Evolutionary conservation across 1,284 basidiomycete genomes (phyloP).

Genomic region (Chalciporus sp.): DNA sequence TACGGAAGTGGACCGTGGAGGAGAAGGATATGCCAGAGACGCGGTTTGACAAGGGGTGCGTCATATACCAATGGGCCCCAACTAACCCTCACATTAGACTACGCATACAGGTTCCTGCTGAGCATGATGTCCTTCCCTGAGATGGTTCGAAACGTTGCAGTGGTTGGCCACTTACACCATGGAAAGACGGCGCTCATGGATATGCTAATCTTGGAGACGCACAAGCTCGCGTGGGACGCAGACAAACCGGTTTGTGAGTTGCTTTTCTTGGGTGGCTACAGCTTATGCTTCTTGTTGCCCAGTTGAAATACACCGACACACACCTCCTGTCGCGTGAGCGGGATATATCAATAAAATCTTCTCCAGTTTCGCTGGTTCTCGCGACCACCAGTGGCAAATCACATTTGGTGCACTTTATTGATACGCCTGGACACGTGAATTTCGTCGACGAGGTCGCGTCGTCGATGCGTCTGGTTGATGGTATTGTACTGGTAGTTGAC

Average conservation of each 20-base stretch:
- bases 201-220: conserved; percentile 96
- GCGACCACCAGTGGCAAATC: conserved; percentile 91
- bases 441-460: conserved; percentile 97
- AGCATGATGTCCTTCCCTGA: conserved; percentile 92
- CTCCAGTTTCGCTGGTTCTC: conserved; percentile 93
- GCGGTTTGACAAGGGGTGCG: conserved; percentile 91
- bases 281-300: conserved; percentile 15
- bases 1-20: conserved; percentile 88
- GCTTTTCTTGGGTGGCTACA: conserved; percentile 17
- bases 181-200: conserved; percentile 98
- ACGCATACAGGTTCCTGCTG: conserved; percentile 75
- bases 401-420: conserved; percentile 90
- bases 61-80: conserved; percentile 5
- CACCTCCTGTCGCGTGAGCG: conserved; percentile 88
- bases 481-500: conserved; percentile 92
- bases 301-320: conserved; percentile 95
- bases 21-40: conserved; percentile 94
- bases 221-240: conserved; percentile 91
- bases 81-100: conserved; percentile 14
- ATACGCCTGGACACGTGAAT: conserved; percentile 98
- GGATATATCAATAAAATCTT: conserved; percentile 94
- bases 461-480: conserved; percentile 88
- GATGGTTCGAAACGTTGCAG: conserved; percentile 93
- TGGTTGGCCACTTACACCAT: conserved; percentile 96
- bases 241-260: conserved; percentile 72